These are phyloP conservation scores for Stachybotrys echinatus DNA, from an alignment of 2,329 filamentous ascomycete genomes.

Conservation along the genomic window DNA sequence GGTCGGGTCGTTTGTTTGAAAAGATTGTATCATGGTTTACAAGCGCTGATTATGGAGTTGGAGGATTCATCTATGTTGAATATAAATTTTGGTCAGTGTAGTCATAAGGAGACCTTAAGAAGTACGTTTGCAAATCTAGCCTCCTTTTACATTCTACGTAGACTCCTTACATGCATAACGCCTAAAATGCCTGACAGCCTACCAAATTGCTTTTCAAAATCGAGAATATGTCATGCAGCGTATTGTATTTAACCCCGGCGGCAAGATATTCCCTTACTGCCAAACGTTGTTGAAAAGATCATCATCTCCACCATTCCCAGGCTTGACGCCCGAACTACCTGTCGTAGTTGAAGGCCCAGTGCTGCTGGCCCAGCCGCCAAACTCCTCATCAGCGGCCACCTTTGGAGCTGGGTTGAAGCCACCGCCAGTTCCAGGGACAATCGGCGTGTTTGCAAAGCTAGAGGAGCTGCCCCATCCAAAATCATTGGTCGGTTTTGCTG, in stretches of 20 bases:
- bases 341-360: slow-evolving; percentile 36
- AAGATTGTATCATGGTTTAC: not conserved
- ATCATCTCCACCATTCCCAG: slow-evolving; percentile 64
- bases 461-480: slow-evolving; percentile 52
- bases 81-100: not conserved
- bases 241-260: slow-evolving; percentile 5
- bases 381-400: slow-evolving; percentile 87
- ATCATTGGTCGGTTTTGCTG: slow-evolving; percentile 43
- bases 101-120: not conserved
- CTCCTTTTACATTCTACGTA: slow-evolving; percentile 20
- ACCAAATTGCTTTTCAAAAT: slow-evolving; percentile 4
- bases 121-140: slow-evolving; percentile 1
- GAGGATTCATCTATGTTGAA: slow-evolving; percentile 26
- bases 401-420: slow-evolving; percentile 62
- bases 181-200: slow-evolving; percentile 21
- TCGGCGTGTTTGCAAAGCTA: slow-evolving; percentile 50
- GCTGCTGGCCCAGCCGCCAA: slow-evolving; percentile 89
- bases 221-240: not conserved
- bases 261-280: slow-evolving; percentile 48
- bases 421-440: slow-evolving; percentile 57
- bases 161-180: slow-evolving; percentile 26
- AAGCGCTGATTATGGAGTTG: slow-evolving; percentile 14
- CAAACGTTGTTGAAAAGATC: slow-evolving; percentile 96
- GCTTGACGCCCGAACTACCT: slow-evolving; percentile 41
- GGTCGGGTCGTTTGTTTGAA: not conserved